phyloP scores from a whole-genome alignment of 2,329 filamentous ascomycete genomes.

The Colletotrichum aenigma region DNA sequence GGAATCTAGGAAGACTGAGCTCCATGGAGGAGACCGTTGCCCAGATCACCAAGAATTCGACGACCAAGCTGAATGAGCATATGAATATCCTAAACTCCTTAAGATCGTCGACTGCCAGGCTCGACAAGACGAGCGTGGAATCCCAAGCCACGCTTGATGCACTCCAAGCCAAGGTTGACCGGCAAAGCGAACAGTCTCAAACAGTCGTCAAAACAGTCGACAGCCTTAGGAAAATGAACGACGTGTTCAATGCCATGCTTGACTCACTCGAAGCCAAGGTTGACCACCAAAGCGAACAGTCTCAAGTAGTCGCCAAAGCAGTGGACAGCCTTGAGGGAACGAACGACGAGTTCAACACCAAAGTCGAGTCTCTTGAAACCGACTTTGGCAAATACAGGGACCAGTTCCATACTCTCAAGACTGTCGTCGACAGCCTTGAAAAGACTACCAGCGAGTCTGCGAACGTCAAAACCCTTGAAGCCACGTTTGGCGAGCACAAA shows the following conservation, averaged over 20 bases:
- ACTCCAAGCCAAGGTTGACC: neutral
- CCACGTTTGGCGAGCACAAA: neutral
- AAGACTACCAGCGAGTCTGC: neutral
- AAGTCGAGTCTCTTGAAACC: neutral
- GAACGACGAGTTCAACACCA: neutral
- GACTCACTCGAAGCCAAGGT: neutral
- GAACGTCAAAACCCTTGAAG: neutral
- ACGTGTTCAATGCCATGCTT: neutral
- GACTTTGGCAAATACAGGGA: neutral
- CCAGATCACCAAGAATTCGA: neutral
- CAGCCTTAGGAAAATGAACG: neutral
- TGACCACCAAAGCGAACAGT: neutral
- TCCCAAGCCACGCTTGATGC: neutral
- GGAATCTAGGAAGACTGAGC: neutral
- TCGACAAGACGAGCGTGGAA: neutral
- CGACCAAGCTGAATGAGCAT: neutral
- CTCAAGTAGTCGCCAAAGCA: neutral
- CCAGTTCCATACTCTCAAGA: neutral
- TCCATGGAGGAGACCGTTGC: neutral
- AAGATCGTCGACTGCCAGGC: neutral
- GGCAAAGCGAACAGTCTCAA: neutral
- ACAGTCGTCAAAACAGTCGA: neutral
- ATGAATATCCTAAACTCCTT: neutral
- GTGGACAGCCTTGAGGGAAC: neutral
- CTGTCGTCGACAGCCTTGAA: neutral